phyloP scores from a whole-genome alignment of 495 filamentous ascomycete species.

The Acidiella bohemica region DNA sequence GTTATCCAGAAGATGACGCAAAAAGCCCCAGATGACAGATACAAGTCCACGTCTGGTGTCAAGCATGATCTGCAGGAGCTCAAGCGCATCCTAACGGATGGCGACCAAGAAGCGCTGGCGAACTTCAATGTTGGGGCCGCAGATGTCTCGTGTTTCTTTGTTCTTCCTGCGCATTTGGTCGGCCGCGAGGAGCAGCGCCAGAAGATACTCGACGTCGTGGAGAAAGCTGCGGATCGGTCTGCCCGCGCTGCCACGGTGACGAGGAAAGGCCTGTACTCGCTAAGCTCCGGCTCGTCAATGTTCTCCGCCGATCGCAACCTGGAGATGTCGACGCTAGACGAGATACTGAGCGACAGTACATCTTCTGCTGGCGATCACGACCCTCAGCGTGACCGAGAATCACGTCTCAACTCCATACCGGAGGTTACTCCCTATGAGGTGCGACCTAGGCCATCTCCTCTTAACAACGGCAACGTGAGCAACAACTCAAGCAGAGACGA shows the following conservation, averaged over 20 bases:
- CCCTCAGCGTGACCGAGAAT: conserved; percentile 8
- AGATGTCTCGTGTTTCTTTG: conserved; percentile 78
- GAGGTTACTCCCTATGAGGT: conserved; percentile 9
- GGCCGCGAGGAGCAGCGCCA: conserved; percentile 59
- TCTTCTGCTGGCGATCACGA: conserved; percentile 14
- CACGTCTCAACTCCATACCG: conserved; percentile 12
- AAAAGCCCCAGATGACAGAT: conserved; percentile 69
- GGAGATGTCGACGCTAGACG: conserved; percentile 12
- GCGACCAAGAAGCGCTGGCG: conserved; percentile 53
- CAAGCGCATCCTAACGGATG: conserved; percentile 55
- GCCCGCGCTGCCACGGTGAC: conserved; percentile 33
- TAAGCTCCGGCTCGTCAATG: conserved; percentile 32
- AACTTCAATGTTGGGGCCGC: conserved; percentile 58
- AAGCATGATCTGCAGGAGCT: conserved; percentile 61
- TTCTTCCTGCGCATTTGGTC: conserved; percentile 64
- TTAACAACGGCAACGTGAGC: not conserved
- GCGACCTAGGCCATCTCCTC: not conserved
- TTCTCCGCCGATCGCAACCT: conserved; percentile 11
- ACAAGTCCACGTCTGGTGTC: conserved; percentile 69
- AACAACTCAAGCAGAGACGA: conserved; percentile 3
- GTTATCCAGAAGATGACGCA: conserved; percentile 85
- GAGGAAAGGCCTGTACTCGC: conserved; percentile 30
- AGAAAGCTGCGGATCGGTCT: conserved; percentile 44
- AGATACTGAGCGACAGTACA: conserved; percentile 15
- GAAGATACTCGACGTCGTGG: conserved; percentile 55